Evolutionary conservation across 305 asterid species (phyloP).

Genomic region (Fraxinus latifolia): DNA sequence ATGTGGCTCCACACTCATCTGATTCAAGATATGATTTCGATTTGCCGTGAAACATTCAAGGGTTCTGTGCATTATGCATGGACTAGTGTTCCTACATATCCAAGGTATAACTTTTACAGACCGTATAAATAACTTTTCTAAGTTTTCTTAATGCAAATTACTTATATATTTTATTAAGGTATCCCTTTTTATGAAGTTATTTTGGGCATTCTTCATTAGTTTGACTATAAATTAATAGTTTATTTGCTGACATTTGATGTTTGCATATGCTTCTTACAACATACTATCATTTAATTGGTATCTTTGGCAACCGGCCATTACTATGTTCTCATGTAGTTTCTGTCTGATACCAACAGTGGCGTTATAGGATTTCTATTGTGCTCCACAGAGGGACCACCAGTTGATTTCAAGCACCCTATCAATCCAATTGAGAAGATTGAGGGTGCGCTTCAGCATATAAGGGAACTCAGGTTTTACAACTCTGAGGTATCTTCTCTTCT

Average conservation of each 20-base stretch:
- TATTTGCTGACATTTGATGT: neutral
- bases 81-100: constrained; percentile 95
- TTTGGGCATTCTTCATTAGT: neutral
- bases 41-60: constrained; percentile 68
- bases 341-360: constrained; percentile 53
- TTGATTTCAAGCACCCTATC: constrained; percentile 76
- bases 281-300: neutral
- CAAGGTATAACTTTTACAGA: constrained; percentile 49
- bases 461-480: constrained; percentile 76
- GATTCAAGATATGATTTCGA: constrained; percentile 77
- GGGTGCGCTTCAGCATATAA: constrained; percentile 56
- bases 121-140: neutral
- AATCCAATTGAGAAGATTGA: constrained; percentile 88
- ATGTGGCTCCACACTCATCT: constrained; percentile 99
- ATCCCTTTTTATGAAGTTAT: neutral
- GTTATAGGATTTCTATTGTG: constrained; percentile 78
- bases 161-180: neutral
- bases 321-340: neutral
- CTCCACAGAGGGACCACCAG: constrained; percentile 80
- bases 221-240: neutral
- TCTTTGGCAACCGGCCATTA: neutral
- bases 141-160: constrained; percentile 1
- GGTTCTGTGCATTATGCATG: constrained; percentile 92
- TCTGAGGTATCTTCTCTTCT: constrained; percentile 60
- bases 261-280: neutral